phyloP scores from a whole-genome alignment of 2,329 filamentous ascomycete genomes.

The Hirsutella thompsonii region DNA sequence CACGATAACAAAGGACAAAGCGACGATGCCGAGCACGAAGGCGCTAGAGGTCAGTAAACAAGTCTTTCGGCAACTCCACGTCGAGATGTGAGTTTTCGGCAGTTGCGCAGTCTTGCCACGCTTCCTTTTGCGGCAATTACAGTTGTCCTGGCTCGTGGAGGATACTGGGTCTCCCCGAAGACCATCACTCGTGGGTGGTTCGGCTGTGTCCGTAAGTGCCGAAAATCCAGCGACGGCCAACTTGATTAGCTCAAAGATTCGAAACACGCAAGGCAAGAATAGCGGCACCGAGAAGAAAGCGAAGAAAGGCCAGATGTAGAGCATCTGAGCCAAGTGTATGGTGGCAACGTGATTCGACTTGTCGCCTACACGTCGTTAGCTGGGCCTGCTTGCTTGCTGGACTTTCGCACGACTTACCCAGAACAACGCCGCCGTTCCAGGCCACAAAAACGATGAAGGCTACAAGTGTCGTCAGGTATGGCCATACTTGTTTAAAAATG shows the following conservation, averaged over 20 bases:
- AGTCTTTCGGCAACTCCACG: constrained; percentile 12
- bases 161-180: too few species aligned
- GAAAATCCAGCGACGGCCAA: background rate
- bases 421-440: constrained; percentile 85
- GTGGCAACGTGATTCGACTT: constrained; percentile 90
- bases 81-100: background rate
- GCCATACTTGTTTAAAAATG: constrained; percentile 37
- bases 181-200: too few species aligned
- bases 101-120: too few species aligned
- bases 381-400: too few species aligned
- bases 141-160: too few species aligned
- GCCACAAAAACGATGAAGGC: constrained; percentile 63
- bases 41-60: constrained; percentile 20
- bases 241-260: constrained; percentile 13
- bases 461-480: constrained; percentile 47
- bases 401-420: constrained; percentile 43
- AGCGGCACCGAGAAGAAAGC: constrained; percentile 82
- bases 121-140: too few species aligned
- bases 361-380: constrained; percentile 47
- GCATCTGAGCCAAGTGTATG: constrained; percentile 79
- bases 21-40: constrained; percentile 17
- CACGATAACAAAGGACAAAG: constrained; percentile 36
- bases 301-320: constrained; percentile 89
- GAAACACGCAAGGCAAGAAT: constrained; percentile 38
- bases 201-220: too few species aligned